Base-by-base conservation (phyloP, 192 early-diverging fungal genomes). In the Linderina pennispora region DNA sequence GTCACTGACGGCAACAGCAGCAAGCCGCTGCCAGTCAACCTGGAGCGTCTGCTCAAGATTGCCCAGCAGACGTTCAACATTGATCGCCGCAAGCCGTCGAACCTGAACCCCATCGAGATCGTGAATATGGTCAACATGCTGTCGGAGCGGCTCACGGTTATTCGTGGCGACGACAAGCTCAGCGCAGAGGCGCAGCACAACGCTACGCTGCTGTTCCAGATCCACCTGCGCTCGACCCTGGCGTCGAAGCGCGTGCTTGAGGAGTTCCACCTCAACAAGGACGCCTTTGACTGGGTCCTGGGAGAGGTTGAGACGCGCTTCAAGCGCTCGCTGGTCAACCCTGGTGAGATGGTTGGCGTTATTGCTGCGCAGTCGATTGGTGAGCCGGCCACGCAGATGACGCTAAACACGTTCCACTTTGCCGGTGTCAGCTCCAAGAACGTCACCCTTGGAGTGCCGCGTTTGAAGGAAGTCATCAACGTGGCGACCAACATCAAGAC, bases 301-400 rank as follows among this genome's bases (percentile, higher is more conserved):
- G 91, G 91, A 8, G 94, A 97, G 62, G 92, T 97, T 56, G 85
- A 89, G 65, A 80, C 81, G 7, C 77, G 94, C 16, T 99, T 97
- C 67, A 85, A 86, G 62, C 86, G 84, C 40, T 80, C 94, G 20
- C 78, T 92, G 43, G 93, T 95, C 23, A 85, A 90, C 48, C 88
- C 92, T 1, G 91, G 94, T 31, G 96, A 99, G 77, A 97, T 97
- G 92, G 93, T 99, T 13, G 96, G 96, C 25, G 90, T 89, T 11
- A 77, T 99, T 48, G 94, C 96, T 18, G 96, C 96, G 13, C 96
- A 99, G 68, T 96, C 92, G 17, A 97, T 99, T 71, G 96, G 96
- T 67, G 96, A 99, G 70, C 96, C 96, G 23, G 92, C 94, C 3
- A 99, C 96, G 34, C 96, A 99, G 62, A 99, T 99, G 96, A 99